A percentile compares a stretch with the other conserved stretches of the same genome.
These are phyloP conservation scores for Aspergillus heteromorphus DNA, from an alignment of 495 filamentous ascomycete species.

Conservation along the genomic window DNA sequence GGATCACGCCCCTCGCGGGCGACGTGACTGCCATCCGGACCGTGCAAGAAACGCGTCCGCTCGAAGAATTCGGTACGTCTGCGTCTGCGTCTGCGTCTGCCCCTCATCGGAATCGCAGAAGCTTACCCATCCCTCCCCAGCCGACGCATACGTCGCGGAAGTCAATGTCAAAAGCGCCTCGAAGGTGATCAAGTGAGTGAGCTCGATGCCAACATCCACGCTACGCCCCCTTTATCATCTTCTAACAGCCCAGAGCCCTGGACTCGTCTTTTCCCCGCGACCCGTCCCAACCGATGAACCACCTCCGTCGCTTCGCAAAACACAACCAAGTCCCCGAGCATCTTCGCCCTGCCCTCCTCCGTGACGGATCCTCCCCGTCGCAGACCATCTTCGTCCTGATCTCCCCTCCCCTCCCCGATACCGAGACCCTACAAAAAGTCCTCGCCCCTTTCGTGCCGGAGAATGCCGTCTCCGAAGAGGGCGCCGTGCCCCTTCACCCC, in stretches of 20 bases:
- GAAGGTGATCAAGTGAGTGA: constrained; percentile 42
- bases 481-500: constrained; percentile 33
- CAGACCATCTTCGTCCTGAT: constrained; percentile 38
- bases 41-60: constrained; percentile 37
- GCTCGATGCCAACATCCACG: not conserved
- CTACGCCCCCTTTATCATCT: not conserved
- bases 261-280: constrained; percentile 48
- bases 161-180: constrained; percentile 42
- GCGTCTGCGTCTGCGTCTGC: constrained; percentile 20
- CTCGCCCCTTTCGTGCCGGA: constrained; percentile 29
- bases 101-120: not conserved
- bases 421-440: constrained; percentile 21
- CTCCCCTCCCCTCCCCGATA: constrained; percentile 29
- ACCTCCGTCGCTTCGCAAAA: constrained; percentile 79
- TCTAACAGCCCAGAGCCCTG: constrained; percentile 28
- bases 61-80: constrained; percentile 35
- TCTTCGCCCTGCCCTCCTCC: constrained; percentile 29
- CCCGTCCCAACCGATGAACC: constrained; percentile 58
- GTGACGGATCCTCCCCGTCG: constrained; percentile 9
- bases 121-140: constrained; percentile 15
- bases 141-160: constrained; percentile 38
- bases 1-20: constrained; percentile 27
- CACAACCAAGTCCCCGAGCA: constrained; percentile 56
- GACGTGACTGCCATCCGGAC: constrained; percentile 33
- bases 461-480: constrained; percentile 14